Evolutionary conservation across 345 rosid genomes (phyloP), one percentile per base, ranked within the genome.

Genomic region (Eucalyptus marginata): DNA sequence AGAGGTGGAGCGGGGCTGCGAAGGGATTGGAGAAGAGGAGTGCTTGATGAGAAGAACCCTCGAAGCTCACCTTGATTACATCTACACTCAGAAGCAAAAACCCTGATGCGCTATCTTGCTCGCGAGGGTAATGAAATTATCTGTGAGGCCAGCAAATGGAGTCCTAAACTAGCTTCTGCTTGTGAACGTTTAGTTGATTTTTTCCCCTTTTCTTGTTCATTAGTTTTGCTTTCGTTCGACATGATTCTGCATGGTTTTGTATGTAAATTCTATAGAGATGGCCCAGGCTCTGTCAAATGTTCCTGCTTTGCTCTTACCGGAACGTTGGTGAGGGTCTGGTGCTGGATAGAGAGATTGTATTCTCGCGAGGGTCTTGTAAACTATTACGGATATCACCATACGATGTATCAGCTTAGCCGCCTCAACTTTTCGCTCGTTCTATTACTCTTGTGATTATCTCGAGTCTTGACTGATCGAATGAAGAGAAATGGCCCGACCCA

Each of bases 1-100:
- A 3, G 91, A 59, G 47, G 90, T 66, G 36, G 95, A 92, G 24
- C 93, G 89, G 27, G 86, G 90, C 86, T 94, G 95, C 87, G 93
- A 92, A 4, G 95, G 94, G 87, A 81, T 90, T 33, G 95, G 87
- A 52, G 95, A 92, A 92, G 95, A 95, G 80, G 96, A 95, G 79
- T 94, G 95, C 91, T 90, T 95, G 91, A 89, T 87, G 90, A 92
- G 93, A 51, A 91, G 92, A 88, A 88, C 93, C 15, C 91, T 91
- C 31, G 93, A 76, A 43, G 92, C 90, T 64, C 92, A 91, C 76
- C 83, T 50, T 17, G 92, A 92, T 91, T 92, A 92, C 54, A 88
- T 92, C 88, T 92, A 92, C 84, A 92, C 92, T 88, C 93, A 92
- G 88, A 81, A 91, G 49, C 79, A 62, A 50, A 89, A 88, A 13